phyloP scores from a whole-genome alignment of 306 rosid species.

The Ochetophila trinervis region DNA sequence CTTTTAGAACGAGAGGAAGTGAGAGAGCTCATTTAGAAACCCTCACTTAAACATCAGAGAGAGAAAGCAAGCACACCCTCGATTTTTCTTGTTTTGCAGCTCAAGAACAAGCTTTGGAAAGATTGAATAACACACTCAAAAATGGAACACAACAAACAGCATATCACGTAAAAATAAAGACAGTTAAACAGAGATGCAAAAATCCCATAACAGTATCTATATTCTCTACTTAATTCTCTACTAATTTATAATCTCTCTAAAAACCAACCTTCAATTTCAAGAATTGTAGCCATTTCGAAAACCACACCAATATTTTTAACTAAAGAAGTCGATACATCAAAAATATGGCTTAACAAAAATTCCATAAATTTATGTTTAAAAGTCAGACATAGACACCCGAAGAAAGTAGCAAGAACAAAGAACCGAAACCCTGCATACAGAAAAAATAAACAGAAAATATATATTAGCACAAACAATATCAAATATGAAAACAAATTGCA shows the following conservation, averaged over 20 bases:
- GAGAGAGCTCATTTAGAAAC: too few species aligned
- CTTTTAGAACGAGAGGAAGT: too few species aligned
- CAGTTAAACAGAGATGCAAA: not conserved
- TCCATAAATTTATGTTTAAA: slow-evolving; percentile 23
- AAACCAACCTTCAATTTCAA: not conserved
- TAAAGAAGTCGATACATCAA: slow-evolving; percentile 20
- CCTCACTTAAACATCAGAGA: too few species aligned
- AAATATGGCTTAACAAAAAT: slow-evolving; percentile 40
- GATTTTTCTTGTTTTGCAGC: too few species aligned
- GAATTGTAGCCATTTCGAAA: slow-evolving; percentile 9
- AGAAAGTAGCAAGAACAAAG: slow-evolving; percentile 89
- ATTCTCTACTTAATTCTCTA: not conserved
- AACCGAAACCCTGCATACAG: slow-evolving; percentile 51
- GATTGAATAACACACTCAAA: too few species aligned
- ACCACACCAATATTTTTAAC: slow-evolving; percentile 13
- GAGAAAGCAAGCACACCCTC: too few species aligned
- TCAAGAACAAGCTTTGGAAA: too few species aligned
- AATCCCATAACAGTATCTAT: not conserved
- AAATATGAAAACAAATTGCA: not conserved
- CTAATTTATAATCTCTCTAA: not conserved
- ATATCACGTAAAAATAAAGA: too few species aligned
- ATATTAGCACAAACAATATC: not conserved
- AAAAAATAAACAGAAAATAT: not conserved
- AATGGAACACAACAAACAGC: too few species aligned
- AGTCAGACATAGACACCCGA: slow-evolving; percentile 82